phyloP scores from a whole-genome alignment of 441 rosid genomes.

The Biscutella auriculata region DNA sequence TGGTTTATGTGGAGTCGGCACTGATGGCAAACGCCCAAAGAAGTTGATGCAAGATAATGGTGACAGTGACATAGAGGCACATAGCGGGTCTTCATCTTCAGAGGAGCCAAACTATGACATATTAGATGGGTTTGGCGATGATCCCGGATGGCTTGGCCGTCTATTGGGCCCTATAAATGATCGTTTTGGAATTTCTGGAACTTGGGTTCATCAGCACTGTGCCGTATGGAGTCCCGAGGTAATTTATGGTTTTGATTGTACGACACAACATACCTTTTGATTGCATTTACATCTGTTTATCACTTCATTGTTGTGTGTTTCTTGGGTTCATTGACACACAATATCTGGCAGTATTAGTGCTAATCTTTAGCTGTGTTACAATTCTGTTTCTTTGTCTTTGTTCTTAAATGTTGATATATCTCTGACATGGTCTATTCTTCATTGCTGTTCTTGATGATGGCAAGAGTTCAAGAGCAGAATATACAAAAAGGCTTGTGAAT shows the following conservation, averaged over 20 bases:
- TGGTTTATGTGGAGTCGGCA: constrained; percentile 88
- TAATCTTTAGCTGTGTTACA: background rate
- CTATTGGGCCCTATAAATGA: constrained; percentile 91
- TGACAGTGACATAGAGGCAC: constrained; percentile 75
- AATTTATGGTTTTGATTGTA: constrained; percentile 10
- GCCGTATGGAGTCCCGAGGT: constrained; percentile 99
- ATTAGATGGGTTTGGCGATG: constrained; percentile 96
- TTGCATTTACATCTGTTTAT: constrained; percentile 6
- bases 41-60: constrained; percentile 52
- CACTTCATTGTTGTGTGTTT: background rate
- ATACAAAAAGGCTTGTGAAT: background rate
- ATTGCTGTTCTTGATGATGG: background rate
- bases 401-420: background rate
- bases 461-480: background rate
- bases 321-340: background rate
- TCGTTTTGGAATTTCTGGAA: constrained; percentile 91
- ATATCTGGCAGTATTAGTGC: background rate
- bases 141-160: constrained; percentile 92
- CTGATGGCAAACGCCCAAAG: constrained; percentile 90
- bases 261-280: background rate
- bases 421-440: constrained; percentile 5
- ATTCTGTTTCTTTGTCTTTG: background rate
- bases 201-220: constrained; percentile 97
- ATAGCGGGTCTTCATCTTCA: constrained; percentile 76
- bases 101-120: constrained; percentile 73